These are phyloP conservation scores for Dalechampia spathulata DNA, from an alignment of 441 rosid genomes.

Conservation along the genomic window DNA sequence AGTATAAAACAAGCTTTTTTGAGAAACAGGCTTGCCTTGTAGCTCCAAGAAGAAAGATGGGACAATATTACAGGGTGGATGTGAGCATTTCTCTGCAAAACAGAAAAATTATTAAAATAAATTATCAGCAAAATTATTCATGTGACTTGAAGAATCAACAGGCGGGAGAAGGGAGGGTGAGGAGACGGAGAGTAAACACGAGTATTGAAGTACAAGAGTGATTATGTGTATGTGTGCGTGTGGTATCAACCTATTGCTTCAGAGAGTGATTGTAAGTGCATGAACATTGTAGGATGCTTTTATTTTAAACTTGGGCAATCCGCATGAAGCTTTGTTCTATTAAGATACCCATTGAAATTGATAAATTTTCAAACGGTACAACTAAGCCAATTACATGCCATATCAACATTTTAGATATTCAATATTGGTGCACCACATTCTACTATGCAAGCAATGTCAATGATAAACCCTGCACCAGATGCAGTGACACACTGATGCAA, in stretches of 20 bases:
- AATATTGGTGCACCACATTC: too few species aligned
- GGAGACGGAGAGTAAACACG: background rate
- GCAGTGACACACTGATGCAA: background rate
- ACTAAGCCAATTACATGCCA: background rate
- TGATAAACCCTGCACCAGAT: background rate
- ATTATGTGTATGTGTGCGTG: background rate
- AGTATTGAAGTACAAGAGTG: too few species aligned
- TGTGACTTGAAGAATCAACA: background rate
- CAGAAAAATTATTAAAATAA: slow-evolving; percentile 9
- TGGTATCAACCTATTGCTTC: too few species aligned
- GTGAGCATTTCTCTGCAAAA: slow-evolving; percentile 35
- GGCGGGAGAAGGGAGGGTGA: background rate
- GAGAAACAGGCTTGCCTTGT: slow-evolving; percentile 22
- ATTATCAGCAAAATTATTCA: background rate
- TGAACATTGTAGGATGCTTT: background rate
- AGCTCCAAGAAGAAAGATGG: slow-evolving; percentile 21
- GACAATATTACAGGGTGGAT: slow-evolving; percentile 25
- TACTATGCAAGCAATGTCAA: too few species aligned
- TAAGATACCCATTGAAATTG: too few species aligned
- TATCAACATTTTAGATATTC: background rate
- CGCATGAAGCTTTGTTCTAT: background rate
- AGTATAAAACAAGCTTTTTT: slow-evolving; percentile 31
- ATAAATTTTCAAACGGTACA: too few species aligned
- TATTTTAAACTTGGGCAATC: background rate
- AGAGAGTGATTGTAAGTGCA: background rate